Percentiles rank a stretch among this genome's conserved stretches.
These are phyloP conservation scores for Cucumis melo DNA, from an alignment of 306 rosid species.

Conservation along the genomic window DNA sequence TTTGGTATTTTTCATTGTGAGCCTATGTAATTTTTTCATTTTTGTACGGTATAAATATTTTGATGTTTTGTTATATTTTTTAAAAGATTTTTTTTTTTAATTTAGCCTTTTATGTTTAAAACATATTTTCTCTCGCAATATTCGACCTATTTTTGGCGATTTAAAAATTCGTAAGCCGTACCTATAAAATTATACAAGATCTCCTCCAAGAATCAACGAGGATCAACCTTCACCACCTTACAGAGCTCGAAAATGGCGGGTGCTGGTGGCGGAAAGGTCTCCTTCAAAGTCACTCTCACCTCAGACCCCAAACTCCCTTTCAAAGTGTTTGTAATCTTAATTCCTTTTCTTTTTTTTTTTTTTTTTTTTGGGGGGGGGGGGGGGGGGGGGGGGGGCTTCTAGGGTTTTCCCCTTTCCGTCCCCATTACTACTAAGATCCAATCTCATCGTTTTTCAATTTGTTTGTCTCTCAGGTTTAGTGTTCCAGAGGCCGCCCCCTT, in stretches of 20 bases:
- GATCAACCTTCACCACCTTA: neutral
- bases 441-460: neutral
- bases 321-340: conserved; percentile 48
- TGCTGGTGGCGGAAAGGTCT: conserved; percentile 80
- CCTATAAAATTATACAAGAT: neutral
- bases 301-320: conserved; percentile 98
- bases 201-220: neutral
- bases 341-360: neutral
- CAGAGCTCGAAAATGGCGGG: conserved; percentile 33
- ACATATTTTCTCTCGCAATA: too few relatives aligned
- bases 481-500: conserved; percentile 98
- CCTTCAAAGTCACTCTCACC: conserved; percentile 95
- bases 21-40: too few relatives aligned
- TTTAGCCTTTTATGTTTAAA: too few relatives aligned
- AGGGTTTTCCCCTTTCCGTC: neutral
- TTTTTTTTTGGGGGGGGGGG: too few relatives aligned
- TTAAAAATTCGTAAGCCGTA: too few relatives aligned
- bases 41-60: too few relatives aligned
- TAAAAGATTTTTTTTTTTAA: too few relatives aligned
- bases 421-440: neutral
- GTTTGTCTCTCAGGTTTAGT: conserved; percentile 48
- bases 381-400: too few relatives aligned
- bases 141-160: too few relatives aligned
- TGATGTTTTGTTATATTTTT: too few relatives aligned
- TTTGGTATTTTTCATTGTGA: too few relatives aligned